phyloP scores from a whole-genome alignment of 805 yeast genomes.

The Candida anglica region DNA sequence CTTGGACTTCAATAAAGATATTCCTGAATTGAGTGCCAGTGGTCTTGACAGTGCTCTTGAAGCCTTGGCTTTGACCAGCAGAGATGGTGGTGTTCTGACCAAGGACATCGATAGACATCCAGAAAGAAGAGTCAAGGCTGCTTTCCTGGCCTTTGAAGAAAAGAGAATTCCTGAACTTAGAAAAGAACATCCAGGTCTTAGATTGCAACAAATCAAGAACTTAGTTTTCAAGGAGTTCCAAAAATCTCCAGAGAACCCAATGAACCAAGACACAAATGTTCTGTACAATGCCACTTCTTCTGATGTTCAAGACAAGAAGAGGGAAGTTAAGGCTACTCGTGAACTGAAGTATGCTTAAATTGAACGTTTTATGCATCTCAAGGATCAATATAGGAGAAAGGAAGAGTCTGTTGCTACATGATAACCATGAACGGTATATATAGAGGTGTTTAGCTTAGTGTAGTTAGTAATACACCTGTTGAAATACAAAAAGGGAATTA shows the following conservation, averaged over 20 bases:
- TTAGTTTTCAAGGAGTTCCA: constrained; percentile 75
- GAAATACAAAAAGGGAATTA: too few relatives aligned
- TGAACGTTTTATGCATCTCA: too few relatives aligned
- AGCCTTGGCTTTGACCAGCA: constrained; percentile 64
- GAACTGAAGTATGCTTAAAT: constrained; percentile 37
- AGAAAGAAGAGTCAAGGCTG: constrained; percentile 84
- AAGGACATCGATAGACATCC: constrained; percentile 82
- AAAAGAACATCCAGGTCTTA: constrained; percentile 74
- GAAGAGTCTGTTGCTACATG: too few relatives aligned
- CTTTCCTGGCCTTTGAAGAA: constrained; percentile 67
- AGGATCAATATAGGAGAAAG: too few relatives aligned
- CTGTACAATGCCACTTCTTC: constrained; percentile 56
- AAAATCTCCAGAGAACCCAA: constrained; percentile 77
- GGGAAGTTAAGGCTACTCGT: constrained; percentile 45
- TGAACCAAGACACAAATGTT: constrained; percentile 70
- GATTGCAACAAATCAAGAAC: constrained; percentile 75
- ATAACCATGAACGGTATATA: too few relatives aligned
- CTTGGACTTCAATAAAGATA: constrained; percentile 47
- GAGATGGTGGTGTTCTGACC: constrained; percentile 50
- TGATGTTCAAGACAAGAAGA: constrained; percentile 45
- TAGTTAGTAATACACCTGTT: too few relatives aligned
- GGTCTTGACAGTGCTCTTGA: constrained; percentile 78
- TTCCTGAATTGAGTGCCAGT: constrained; percentile 57
- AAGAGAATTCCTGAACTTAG: constrained; percentile 66
- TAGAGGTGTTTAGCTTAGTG: too few relatives aligned